Percentiles rank a stretch among this genome's conserved stretches.
These are phyloP conservation scores for Pseudoperonospora humuli DNA, from an alignment of 352 stramenopile species.

Conservation along the genomic window DNA sequence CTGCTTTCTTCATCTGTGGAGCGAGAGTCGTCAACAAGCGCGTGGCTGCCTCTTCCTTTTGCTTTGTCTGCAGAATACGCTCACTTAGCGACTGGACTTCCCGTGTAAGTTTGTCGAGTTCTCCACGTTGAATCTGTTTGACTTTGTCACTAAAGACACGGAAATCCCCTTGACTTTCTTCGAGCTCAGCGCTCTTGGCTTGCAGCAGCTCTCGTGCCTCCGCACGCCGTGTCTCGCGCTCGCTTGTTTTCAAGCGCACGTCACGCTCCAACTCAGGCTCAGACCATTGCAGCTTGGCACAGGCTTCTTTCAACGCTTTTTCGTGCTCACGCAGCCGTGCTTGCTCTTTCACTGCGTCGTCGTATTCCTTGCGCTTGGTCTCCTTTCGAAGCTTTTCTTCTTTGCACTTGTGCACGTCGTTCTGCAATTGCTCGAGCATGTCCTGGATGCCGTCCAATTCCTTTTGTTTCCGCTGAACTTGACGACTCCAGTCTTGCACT, in stretches of 20 bases:
- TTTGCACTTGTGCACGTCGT: constrained; percentile 50
- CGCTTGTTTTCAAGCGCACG: constrained; percentile 32
- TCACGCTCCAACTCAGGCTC: constrained; percentile 38
- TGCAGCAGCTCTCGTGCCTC: constrained; percentile 24
- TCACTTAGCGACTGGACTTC: constrained; percentile 36
- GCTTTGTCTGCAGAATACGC: constrained; percentile 34
- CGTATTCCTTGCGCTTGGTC: constrained; percentile 44
- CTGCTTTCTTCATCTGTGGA: constrained; percentile 37
- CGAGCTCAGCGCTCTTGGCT: constrained; percentile 29
- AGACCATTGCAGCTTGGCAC: constrained; percentile 24
- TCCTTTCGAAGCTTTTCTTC: constrained; percentile 49
- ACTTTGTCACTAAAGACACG: constrained; percentile 35
- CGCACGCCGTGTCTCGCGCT: constrained; percentile 29
- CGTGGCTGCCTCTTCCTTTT: constrained; percentile 29
- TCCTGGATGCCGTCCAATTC: constrained; percentile 41
- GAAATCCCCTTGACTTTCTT: constrained; percentile 35
- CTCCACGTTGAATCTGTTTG: constrained; percentile 30
- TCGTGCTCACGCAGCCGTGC: constrained; percentile 44
- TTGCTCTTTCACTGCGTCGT: constrained; percentile 46
- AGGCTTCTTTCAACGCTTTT: constrained; percentile 43
- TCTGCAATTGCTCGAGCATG: constrained; percentile 46
- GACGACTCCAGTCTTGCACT: constrained; percentile 37
- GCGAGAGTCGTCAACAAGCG: constrained; percentile 38
- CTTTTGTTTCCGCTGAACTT: constrained; percentile 49
- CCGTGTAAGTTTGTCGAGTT: constrained; percentile 32